phyloP scores from a whole-genome alignment of 176 grass and related monocot species.

The Juncus inflexus region DNA sequence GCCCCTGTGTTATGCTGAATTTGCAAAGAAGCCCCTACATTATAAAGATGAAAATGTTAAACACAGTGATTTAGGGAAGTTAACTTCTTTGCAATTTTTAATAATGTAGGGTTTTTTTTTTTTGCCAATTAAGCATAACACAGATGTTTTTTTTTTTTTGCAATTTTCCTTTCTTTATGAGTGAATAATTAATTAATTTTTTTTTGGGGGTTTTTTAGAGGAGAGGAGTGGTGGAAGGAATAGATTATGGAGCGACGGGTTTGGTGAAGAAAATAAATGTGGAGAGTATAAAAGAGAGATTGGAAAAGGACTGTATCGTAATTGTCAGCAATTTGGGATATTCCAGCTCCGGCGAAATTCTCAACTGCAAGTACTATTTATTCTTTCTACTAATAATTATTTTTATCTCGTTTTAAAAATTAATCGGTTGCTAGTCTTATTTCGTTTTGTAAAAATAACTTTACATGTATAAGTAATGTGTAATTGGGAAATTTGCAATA shows the following conservation, averaged over 20 bases:
- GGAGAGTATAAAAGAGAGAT: constrained; percentile 42
- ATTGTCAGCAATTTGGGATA: constrained; percentile 51
- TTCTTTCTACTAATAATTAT: background rate
- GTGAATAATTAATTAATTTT: constrained; percentile 17
- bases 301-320: constrained; percentile 44
- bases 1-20: background rate
- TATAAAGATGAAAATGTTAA: no score
- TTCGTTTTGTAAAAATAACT: no score
- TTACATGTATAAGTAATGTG: no score
- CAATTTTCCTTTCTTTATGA: background rate
- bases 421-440: no score
- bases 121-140: no score
- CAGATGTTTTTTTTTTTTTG: background rate
- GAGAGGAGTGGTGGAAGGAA: constrained; percentile 46
- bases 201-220: constrained; percentile 30
- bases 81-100: no score
- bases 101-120: no score
- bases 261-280: constrained; percentile 54
- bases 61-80: no score
- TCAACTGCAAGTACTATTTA: constrained; percentile 49
- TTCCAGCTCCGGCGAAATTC: constrained; percentile 47
- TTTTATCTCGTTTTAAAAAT: no score
- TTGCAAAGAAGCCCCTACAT: no score
- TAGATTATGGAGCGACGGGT: constrained; percentile 48
- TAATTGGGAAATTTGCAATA: no score